Conservation (phyloP, 2,329 filamentous ascomycete species). For the Talaromyces sp. region DNA sequence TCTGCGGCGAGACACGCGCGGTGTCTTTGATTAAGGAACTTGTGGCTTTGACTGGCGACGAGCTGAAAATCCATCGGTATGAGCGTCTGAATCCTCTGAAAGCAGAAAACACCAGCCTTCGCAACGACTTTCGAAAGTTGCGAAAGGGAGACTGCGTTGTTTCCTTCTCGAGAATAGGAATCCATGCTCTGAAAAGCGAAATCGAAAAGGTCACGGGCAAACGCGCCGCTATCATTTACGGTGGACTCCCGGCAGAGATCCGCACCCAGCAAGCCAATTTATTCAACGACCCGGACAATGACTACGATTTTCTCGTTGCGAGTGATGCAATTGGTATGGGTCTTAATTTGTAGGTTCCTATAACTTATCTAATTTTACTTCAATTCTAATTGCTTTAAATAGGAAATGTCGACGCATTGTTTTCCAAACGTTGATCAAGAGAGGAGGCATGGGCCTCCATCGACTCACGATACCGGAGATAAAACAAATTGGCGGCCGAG, state of each 20-base stretch:
- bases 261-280: slow-evolving; percentile 82
- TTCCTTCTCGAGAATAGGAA: slow-evolving; percentile 72
- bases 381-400: slow-evolving; percentile 12
- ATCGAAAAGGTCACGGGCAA: slow-evolving; percentile 72
- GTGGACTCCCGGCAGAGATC: slow-evolving; percentile 84
- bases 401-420: slow-evolving; percentile 79
- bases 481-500: slow-evolving; percentile 91
- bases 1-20: slow-evolving; percentile 83
- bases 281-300: slow-evolving; percentile 93
- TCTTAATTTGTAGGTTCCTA: slow-evolving; percentile 65
- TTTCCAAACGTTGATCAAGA: slow-evolving; percentile 73
- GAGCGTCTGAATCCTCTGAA: slow-evolving; percentile 73
- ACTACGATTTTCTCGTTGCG: slow-evolving; percentile 90
- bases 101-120: slow-evolving; percentile 58
- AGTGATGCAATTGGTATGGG: slow-evolving; percentile 98
- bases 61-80: slow-evolving; percentile 75
- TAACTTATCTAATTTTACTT: background rate
- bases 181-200: slow-evolving; percentile 71
- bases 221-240: slow-evolving; percentile 89
- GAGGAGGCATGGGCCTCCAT: slow-evolving; percentile 53
- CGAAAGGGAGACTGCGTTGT: slow-evolving; percentile 89
- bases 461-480: slow-evolving; percentile 67
- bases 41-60: slow-evolving; percentile 73
- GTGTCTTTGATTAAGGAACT: slow-evolving; percentile 73
- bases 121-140: slow-evolving; percentile 59